Evolutionary conservation across 192 early-diverging fungal species (phyloP).

Genomic region (Backusella australiensis): DNA sequence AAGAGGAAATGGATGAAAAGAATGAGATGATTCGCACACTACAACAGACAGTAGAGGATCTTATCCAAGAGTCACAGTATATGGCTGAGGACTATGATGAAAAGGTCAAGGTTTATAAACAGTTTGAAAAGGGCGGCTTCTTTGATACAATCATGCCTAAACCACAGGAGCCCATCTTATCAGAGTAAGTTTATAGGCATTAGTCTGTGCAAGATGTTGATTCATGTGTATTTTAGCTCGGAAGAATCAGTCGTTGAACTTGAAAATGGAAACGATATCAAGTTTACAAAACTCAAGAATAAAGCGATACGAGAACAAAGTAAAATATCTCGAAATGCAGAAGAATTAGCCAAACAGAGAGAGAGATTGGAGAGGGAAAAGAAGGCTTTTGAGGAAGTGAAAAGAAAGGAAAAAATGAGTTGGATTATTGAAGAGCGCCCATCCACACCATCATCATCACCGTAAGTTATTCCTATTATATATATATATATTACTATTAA

Average conservation of each 20-base stretch:
- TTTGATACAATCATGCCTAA: conserved; percentile 43
- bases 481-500: neutral
- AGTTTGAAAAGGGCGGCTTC: conserved; percentile 37
- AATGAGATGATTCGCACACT: conserved; percentile 48
- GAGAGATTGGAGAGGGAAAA: conserved; percentile 36
- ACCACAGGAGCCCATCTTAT: conserved; percentile 16
- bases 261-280: conserved; percentile 41
- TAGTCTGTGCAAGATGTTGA: too few relatives aligned
- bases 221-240: neutral
- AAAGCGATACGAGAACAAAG: conserved; percentile 63
- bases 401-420: neutral
- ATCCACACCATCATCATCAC: neutral
- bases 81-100: conserved; percentile 20
- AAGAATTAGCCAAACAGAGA: conserved; percentile 69
- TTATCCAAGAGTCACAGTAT: conserved; percentile 22
- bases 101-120: conserved; percentile 22
- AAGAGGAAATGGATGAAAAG: conserved; percentile 45
- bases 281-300: conserved; percentile 42
- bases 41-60: conserved; percentile 23
- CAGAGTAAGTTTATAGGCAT: conserved; percentile 11
- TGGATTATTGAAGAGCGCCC: neutral
- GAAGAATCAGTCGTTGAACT: conserved; percentile 26
- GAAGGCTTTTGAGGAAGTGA: conserved; percentile 31
- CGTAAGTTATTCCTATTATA: neutral
- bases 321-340: conserved; percentile 68